phyloP scores from a whole-genome alignment of 2,329 filamentous ascomycete species.

The Colletotrichum magnum region DNA sequence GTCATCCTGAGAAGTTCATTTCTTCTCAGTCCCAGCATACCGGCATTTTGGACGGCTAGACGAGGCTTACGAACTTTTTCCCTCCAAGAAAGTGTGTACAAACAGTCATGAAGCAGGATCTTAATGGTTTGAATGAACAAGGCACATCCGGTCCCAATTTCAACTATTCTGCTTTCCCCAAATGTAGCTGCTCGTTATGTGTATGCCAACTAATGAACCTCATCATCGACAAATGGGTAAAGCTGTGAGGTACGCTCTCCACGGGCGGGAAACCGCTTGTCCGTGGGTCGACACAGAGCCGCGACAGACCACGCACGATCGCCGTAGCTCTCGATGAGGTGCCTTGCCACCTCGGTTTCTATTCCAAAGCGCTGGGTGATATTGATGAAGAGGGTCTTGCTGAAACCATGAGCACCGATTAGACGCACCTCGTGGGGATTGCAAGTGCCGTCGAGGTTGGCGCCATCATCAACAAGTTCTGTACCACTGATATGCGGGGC shows the following conservation, averaged over 20 bases:
- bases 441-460: conserved; percentile 75
- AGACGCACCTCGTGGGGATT: conserved; percentile 88
- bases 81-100: background rate
- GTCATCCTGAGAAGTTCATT: background rate
- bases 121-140: conserved; percentile 13
- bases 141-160: conserved; percentile 6
- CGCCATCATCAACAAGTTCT: conserved; percentile 78
- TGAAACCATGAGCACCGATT: conserved; percentile 88
- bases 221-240: conserved; percentile 93
- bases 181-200: background rate
- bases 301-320: conserved; percentile 94
- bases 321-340: conserved; percentile 89
- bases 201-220: conserved; percentile 64
- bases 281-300: conserved; percentile 81
- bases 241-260: conserved; percentile 84
- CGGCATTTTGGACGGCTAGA: conserved; percentile 28
- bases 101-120: conserved; percentile 1
- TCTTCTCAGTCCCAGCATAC: conserved; percentile 10
- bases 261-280: conserved; percentile 84
- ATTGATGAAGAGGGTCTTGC: conserved; percentile 92
- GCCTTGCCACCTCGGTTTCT: conserved; percentile 92
- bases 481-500: conserved; percentile 79
- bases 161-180: no score
- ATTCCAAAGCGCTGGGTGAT: conserved; percentile 93
- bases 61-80: conserved; percentile 20